phyloP scores from a whole-genome alignment of 1,139 yeast species.

The Taiozyma sp. region DNA sequence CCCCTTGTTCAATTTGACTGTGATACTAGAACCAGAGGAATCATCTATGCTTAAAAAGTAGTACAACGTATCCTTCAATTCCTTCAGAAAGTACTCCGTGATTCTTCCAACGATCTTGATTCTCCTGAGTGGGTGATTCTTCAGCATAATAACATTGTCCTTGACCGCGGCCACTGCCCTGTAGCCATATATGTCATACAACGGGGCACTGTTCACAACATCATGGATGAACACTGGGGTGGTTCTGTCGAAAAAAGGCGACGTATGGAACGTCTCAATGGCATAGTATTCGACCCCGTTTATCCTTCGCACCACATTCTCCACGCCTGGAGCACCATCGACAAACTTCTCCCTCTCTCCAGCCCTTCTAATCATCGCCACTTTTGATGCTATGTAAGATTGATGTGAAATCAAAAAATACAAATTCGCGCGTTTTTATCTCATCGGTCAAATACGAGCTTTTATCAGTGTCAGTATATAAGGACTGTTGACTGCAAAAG shows the following conservation, averaged over 20 bases:
- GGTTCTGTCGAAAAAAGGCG: constrained; percentile 25
- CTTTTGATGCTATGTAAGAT: not conserved
- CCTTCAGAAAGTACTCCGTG: constrained; percentile 18
- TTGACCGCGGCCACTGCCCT: constrained; percentile 14
- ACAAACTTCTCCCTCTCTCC: not conserved
- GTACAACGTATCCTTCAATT: constrained; percentile 7
- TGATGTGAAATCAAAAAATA: too few species aligned
- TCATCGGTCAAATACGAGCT: not conserved
- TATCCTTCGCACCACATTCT: constrained; percentile 28
- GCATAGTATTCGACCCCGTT: constrained; percentile 28
- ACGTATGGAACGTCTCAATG: constrained; percentile 32
- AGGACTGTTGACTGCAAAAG: not conserved
- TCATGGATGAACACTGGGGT: constrained; percentile 32
- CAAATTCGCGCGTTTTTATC: not conserved
- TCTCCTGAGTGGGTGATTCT: constrained; percentile 34
- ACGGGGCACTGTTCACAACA: constrained; percentile 19
- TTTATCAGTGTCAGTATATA: not conserved
- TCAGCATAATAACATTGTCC: constrained; percentile 24
- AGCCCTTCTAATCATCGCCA: not conserved
- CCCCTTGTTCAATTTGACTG: constrained; percentile 11
- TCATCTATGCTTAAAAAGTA: constrained; percentile 27
- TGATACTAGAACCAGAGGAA: constrained; percentile 24
- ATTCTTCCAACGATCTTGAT: constrained; percentile 32
- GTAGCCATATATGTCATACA: constrained; percentile 26
- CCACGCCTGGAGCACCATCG: constrained; percentile 33